Base-by-base conservation (phyloP, 2,329 filamentous ascomycete species). In the Zymoseptoria brevis region DNA sequence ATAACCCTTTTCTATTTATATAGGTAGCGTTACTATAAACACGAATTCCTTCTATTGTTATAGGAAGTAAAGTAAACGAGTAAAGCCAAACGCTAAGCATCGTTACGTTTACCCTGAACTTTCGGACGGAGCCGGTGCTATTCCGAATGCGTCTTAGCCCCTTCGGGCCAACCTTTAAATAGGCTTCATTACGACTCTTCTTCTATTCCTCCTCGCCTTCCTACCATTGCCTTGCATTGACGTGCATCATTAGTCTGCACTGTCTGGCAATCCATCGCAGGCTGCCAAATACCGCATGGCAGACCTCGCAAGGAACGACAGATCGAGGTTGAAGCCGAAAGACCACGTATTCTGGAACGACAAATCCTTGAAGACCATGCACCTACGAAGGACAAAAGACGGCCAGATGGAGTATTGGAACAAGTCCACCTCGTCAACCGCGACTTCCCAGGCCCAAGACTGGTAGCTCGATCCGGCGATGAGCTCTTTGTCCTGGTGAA, bases 401-500 rank as follows among this genome's bases (percentile, higher is more conserved):
- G 66, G 49, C 63, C 67, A 58, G 80, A 83, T 65, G 80, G 81
- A 0, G 80, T 83, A 1, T 61, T 70, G n/a, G 81, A 81, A 63
- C 63, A 66, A 0, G 73, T 82, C 3, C 80, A 79, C 65, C 69
- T 80, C 2, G 75, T 83, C 59, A 83, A 83, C 62, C 75, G 75
- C 76, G 60, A 71, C 0, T 80, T 81, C 58, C 79, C 79, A 1
- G 80, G 80, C 3, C 79, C 80, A 5, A 79, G 75, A 0, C 71
- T 82, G 24, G 79, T 81, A 66, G 75, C 73, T 8, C 75, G 77
- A 9, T 73, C 77, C 0, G 79, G 79, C 8, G 79, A 81, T 66
- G 73, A 66, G 0, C 62, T 81, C 1, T 60, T 75, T 3, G 72
- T 81, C 45, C 76, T 80, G 11, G 67, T 68, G 19, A 80, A 80